These are phyloP conservation scores for Martensiomyces pterosporus DNA, from an alignment of 192 early-diverging fungal genomes.

Conservation along the genomic window DNA sequence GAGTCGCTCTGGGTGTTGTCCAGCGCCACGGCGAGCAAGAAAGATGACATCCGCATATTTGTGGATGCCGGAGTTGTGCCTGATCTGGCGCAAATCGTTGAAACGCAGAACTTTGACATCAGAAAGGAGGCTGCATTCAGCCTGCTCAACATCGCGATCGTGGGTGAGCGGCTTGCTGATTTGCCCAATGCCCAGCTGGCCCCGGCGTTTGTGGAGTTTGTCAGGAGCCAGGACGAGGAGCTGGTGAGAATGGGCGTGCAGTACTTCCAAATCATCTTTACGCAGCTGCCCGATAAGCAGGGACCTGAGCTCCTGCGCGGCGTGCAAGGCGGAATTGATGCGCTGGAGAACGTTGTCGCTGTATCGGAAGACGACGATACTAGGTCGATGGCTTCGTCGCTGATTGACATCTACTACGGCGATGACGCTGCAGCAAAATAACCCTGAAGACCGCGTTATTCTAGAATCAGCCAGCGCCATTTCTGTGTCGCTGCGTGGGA, in stretches of 20 bases:
- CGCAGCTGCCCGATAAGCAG: slow-evolving; percentile 36
- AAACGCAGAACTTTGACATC: slow-evolving; percentile 62
- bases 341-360: slow-evolving; percentile 54
- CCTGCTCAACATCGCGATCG: slow-evolving; percentile 59
- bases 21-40: slow-evolving; percentile 56
- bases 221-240: slow-evolving; percentile 59
- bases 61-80: slow-evolving; percentile 53
- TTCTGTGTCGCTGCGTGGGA: too few relatives aligned
- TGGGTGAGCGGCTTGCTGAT: slow-evolving; percentile 8
- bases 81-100: slow-evolving; percentile 54
- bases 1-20: slow-evolving; percentile 70
- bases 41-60: slow-evolving; percentile 49
- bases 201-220: slow-evolving; percentile 52
- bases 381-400: slow-evolving; percentile 39
- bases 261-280: slow-evolving; percentile 56
- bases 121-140: slow-evolving; percentile 66
- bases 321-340: slow-evolving; percentile 51
- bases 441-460: too few relatives aligned
- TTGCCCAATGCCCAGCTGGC: slow-evolving; percentile 29
- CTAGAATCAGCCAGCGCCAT: too few relatives aligned
- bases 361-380: slow-evolving; percentile 51
- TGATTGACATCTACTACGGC: slow-evolving; percentile 60
- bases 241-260: slow-evolving; percentile 60
- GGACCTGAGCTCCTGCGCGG: slow-evolving; percentile 28
- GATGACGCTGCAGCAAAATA: too few relatives aligned